Conservation (phyloP, 2,329 filamentous ascomycete genomes). For the Ceratocystis albifundus region DNA sequence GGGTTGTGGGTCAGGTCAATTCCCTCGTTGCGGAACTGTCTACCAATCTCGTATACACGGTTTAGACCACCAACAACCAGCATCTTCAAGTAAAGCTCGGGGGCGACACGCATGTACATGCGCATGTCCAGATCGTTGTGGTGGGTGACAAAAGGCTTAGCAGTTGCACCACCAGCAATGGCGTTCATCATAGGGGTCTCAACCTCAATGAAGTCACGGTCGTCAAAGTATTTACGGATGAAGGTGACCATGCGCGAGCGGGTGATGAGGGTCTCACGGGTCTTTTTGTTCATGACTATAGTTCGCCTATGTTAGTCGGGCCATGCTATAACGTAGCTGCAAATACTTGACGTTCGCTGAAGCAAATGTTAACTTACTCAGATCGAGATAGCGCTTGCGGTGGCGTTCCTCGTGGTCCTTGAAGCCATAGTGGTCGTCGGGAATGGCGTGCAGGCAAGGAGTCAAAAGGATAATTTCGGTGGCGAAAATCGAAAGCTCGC, state of each 20-base stretch:
- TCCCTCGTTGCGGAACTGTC: slow-evolving; percentile 90
- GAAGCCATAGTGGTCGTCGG: slow-evolving; percentile 84
- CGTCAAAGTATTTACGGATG: slow-evolving; percentile 79
- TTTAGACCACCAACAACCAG: slow-evolving; percentile 85
- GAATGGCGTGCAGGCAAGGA: slow-evolving; percentile 82
- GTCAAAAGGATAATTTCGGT: slow-evolving; percentile 74
- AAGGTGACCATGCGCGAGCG: slow-evolving; percentile 71
- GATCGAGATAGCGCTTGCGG: slow-evolving; percentile 85
- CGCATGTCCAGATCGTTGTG: slow-evolving; percentile 95
- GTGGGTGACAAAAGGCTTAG: slow-evolving; percentile 83
- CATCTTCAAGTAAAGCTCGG: slow-evolving; percentile 95
- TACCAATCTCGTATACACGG: slow-evolving; percentile 89
- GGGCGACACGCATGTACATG: slow-evolving; percentile 88
- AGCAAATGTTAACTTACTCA: slow-evolving; percentile 38
- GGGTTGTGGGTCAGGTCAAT: slow-evolving; percentile 66
- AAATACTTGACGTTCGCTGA: not conserved
- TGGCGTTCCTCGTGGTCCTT: slow-evolving; percentile 90
- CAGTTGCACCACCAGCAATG: slow-evolving; percentile 90
- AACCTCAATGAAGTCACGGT: slow-evolving; percentile 80
- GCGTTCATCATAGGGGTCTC: slow-evolving; percentile 97
- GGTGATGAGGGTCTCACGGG: slow-evolving; percentile 71
- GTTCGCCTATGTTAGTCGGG: not conserved
- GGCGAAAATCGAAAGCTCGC: slow-evolving; percentile 90
- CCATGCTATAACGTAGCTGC: not conserved
- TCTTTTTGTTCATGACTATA: slow-evolving; percentile 76